Percentiles rank a stretch among this genome's conserved stretches.
These are phyloP conservation scores for Hibiscus trionum DNA, from an alignment of 345 rosid genomes.

Conservation along the genomic window DNA sequence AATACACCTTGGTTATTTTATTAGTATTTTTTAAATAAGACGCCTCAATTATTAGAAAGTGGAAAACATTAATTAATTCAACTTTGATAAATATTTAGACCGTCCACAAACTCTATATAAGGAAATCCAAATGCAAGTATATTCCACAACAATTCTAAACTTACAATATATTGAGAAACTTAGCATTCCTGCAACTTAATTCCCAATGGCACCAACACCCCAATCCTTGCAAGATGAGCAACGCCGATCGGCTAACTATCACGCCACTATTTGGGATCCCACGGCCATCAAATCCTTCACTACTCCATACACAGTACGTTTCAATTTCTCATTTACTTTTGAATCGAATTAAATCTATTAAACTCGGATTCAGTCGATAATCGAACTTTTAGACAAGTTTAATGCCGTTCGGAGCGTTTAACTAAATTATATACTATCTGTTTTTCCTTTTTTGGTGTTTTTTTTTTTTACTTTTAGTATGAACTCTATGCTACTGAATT, in stretches of 20 bases:
- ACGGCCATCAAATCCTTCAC: background rate
- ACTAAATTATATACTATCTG: background rate
- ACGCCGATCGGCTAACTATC: slow-evolving; percentile 4
- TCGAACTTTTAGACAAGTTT: background rate
- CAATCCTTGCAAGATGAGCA: background rate
- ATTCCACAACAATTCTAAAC: background rate
- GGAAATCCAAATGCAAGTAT: background rate
- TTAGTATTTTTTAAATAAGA: background rate
- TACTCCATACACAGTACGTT: background rate
- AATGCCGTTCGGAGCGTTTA: background rate
- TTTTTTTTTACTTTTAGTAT: background rate
- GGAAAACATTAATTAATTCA: background rate
- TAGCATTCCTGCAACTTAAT: background rate
- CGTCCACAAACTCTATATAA: background rate
- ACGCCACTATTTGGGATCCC: background rate
- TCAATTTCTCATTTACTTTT: background rate
- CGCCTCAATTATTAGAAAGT: background rate
- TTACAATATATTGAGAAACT: background rate
- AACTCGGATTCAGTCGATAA: background rate
- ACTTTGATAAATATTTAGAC: background rate
- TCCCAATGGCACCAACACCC: background rate
- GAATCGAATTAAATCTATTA: background rate
- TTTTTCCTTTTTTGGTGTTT: background rate
- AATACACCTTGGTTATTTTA: too few species aligned
- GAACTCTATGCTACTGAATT: background rate